Conservation (phyloP, 305 asterid genomes). For the Caryopteris hybrid region DNA sequence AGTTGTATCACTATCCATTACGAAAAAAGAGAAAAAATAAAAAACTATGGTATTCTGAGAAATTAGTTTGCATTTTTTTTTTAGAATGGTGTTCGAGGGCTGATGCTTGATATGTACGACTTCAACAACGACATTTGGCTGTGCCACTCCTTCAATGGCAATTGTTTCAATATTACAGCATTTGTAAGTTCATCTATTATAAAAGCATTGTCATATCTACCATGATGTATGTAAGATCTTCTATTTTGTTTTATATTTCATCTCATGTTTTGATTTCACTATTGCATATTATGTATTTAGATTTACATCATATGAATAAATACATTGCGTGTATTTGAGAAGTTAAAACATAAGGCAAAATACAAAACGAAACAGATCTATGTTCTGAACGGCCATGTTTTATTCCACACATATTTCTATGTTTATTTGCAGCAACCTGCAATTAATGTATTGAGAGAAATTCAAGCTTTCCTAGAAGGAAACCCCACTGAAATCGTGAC, state of each 20-base stretch:
- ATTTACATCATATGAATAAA: too few relatives aligned
- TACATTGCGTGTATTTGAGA: too few relatives aligned
- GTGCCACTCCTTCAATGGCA: constrained; percentile 73
- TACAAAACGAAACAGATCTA: too few relatives aligned
- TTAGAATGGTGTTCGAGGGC: constrained; percentile 97
- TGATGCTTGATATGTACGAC: constrained; percentile 95
- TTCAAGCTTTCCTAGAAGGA: constrained; percentile 47
- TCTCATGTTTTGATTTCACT: too few relatives aligned
- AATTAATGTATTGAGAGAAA: constrained; percentile 58
- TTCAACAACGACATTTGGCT: constrained; percentile 85
- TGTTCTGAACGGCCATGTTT: too few relatives aligned
- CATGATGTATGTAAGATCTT: too few relatives aligned
- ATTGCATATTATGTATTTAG: too few relatives aligned
- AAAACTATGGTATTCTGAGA: neutral
- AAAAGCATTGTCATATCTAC: too few relatives aligned
- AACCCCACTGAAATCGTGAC: constrained; percentile 70
- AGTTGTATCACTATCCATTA: neutral
- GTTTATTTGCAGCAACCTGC: constrained; percentile 70
- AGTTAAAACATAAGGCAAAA: too few relatives aligned
- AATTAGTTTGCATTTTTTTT: too few relatives aligned
- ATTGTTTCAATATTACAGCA: constrained; percentile 73
- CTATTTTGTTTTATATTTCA: too few relatives aligned
- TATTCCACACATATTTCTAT: too few relatives aligned
- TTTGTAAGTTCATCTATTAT: constrained; percentile 89
- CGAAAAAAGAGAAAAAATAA: neutral